A percentile compares a stretch with the other conserved stretches of the same genome.
phyloP scores from a whole-genome alignment of 768 basidiomycete genomes.

The Nidularia pulvinata region DNA sequence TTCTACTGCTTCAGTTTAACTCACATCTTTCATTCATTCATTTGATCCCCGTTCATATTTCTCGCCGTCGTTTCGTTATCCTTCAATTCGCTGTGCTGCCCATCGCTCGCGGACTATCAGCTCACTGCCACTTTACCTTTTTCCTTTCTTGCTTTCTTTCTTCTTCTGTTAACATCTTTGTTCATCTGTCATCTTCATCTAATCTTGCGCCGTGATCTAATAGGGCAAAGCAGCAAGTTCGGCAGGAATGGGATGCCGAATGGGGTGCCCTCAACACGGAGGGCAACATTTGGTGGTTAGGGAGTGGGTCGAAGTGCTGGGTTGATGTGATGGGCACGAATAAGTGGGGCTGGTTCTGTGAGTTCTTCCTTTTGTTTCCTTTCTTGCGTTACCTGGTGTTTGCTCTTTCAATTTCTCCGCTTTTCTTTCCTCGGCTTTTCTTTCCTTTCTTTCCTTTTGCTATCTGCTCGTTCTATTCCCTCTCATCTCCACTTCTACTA shows the following conservation, averaged over 20 bases:
- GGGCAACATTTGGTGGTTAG: conserved; percentile 89
- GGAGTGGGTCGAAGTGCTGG: conserved; percentile 65
- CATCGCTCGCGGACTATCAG: too few relatives aligned
- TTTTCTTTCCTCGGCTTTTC: conserved; percentile 1
- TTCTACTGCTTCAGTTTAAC: neutral
- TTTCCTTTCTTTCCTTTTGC: neutral
- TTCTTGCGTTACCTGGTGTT: neutral
- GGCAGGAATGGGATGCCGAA: conserved; percentile 67
- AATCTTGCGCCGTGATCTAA: neutral
- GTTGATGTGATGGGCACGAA: conserved; percentile 78
- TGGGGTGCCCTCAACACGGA: conserved; percentile 80
- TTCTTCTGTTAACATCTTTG: too few relatives aligned
- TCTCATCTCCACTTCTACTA: too few relatives aligned
- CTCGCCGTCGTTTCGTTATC: too few relatives aligned
- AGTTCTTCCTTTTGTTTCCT: conserved; percentile 31
- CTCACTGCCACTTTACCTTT: too few relatives aligned
- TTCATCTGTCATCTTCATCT: too few relatives aligned
- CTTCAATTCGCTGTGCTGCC: too few relatives aligned
- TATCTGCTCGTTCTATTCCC: conserved; percentile 1
- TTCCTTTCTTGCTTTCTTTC: too few relatives aligned
- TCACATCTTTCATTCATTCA: neutral
- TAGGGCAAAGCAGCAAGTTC: conserved; percentile 50
- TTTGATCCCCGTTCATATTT: neutral
- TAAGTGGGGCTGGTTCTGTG: conserved; percentile 77
- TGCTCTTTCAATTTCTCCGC: conserved; percentile 5